Conservation (phyloP, 2,329 filamentous ascomycete species). For the Penicillium expansum region DNA sequence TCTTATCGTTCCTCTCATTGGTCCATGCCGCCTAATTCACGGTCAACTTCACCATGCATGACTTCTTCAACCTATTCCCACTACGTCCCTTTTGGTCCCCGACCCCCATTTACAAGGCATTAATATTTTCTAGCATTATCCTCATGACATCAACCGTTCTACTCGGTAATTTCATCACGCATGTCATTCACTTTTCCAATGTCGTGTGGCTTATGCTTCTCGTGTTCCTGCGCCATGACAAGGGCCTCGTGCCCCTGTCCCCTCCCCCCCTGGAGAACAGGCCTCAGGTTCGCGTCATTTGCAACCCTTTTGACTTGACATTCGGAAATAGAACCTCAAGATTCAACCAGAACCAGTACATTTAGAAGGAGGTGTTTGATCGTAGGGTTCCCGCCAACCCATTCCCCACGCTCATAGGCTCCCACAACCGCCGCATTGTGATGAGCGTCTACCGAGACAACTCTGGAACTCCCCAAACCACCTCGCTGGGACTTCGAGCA, state of each 20-base stretch:
- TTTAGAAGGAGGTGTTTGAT: conserved; percentile 1
- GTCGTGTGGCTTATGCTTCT: conserved; percentile 21
- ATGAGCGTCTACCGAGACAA: conserved; percentile 20
- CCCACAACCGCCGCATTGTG: conserved; percentile 12
- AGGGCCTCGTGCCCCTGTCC: conserved; percentile 15
- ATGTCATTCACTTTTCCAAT: conserved; percentile 8
- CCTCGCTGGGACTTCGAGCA: background rate
- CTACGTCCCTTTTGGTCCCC: conserved; percentile 1
- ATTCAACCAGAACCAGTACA: conserved; percentile 9
- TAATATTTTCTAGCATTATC: background rate
- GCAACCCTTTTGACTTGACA: background rate
- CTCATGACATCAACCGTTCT: background rate
- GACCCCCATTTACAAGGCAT: background rate
- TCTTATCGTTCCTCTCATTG: conserved; percentile 11
- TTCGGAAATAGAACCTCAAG: conserved; percentile 5
- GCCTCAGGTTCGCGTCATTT: conserved; percentile 13
- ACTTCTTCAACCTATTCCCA: background rate
- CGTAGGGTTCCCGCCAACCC: background rate
- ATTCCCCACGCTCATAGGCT: conserved; percentile 12
- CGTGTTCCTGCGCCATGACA: conserved; percentile 20
- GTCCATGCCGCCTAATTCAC: background rate
- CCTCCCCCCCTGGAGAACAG: conserved; percentile 1
- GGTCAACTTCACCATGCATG: conserved; percentile 2
- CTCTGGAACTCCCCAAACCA: conserved; percentile 7
- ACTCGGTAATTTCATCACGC: background rate